Base-by-base conservation (phyloP, 768 basidiomycete genomes). In the Galerina marginata region DNA sequence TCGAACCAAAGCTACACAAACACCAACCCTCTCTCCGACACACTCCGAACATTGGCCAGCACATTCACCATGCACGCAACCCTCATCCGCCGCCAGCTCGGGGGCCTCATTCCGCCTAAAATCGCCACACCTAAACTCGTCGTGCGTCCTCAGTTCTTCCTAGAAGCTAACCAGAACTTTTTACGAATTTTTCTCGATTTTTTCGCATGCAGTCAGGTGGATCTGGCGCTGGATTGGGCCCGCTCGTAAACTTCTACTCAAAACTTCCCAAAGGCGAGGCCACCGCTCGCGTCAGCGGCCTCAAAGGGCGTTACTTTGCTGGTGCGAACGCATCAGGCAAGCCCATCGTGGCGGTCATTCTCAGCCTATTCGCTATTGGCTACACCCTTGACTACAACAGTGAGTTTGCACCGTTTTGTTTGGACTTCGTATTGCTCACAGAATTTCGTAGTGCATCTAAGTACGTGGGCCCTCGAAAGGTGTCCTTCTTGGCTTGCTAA, bases 241-340 rank as follows among this genome's bases (percentile, higher is more conserved):
- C 88, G 36, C 90, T 98, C 71, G 94, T 97, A 64, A 88, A 93
- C 67, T 98, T 97, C 79, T 99, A 99, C 83, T 95, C 92, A 61
- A 96, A 94, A 77, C 86, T 99, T 51, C 96, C 95, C 65, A 98
- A 98, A 75, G 96, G 96, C 47, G 80, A 86, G 42, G 85, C 87
- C 38, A 81, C 92, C 15, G 72, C 81, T 40, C 78, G 86, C 16
- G 79, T 82, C 54, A 77, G 77, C 56, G 92, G 94, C 20, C 79
- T 96, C 69, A 91, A 92, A 75, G 91, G 76, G n/a, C 81, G 88
- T 46, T 93, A 82, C 78, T 95, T 95, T 76, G 86, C 83, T 66
- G 95, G 93, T 63, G 86, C 87, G 77, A 96, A 93, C 74, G 95
- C 93, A 42, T 90, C 88, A 1, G 90, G 84, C 25, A 81, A 78